Evolutionary conservation across 441 rosid genomes (phyloP).

Genomic region (Lepidium campestre): DNA sequence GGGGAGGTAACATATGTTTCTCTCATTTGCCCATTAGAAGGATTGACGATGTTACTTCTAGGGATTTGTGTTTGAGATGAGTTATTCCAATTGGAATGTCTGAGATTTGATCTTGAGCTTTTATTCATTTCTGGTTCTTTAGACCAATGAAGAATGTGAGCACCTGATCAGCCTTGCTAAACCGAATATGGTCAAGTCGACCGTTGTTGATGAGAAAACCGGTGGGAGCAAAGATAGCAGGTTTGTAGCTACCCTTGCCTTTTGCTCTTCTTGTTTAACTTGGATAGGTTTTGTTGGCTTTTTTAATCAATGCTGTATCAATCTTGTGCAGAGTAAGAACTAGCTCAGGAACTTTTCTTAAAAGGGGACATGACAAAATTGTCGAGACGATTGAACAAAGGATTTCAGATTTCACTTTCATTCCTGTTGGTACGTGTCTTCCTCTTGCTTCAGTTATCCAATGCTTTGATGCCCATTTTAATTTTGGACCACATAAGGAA

Average conservation of each 20-base stretch:
- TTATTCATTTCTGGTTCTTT: neutral
- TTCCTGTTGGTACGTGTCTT: slow-evolving; percentile 54
- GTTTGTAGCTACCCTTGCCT: slow-evolving; percentile 18
- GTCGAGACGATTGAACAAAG: slow-evolving; percentile 56
- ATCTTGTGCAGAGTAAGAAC: slow-evolving; percentile 47
- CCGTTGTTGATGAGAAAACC: slow-evolving; percentile 77
- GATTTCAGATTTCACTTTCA: slow-evolving; percentile 66
- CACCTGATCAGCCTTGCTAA: slow-evolving; percentile 67
- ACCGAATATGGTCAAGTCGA: slow-evolving; percentile 83
- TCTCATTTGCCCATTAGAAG: too few species aligned
- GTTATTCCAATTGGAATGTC: neutral
- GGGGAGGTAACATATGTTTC: neutral
- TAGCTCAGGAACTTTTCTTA: slow-evolving; percentile 59
- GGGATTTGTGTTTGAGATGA: neutral
- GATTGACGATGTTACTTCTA: neutral
- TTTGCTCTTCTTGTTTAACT: neutral
- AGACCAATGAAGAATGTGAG: slow-evolving; percentile 84
- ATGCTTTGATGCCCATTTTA: neutral
- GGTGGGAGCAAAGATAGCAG: slow-evolving; percentile 93
- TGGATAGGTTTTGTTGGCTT: neutral
- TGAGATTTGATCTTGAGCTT: slow-evolving; percentile 9
- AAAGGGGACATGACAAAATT: slow-evolving; percentile 56
- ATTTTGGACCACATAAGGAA: neutral
- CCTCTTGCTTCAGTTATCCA: neutral
- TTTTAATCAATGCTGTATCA: neutral